These are phyloP conservation scores for Leccinum longicurvipes DNA, from an alignment of 768 basidiomycete species.

Conservation along the genomic window DNA sequence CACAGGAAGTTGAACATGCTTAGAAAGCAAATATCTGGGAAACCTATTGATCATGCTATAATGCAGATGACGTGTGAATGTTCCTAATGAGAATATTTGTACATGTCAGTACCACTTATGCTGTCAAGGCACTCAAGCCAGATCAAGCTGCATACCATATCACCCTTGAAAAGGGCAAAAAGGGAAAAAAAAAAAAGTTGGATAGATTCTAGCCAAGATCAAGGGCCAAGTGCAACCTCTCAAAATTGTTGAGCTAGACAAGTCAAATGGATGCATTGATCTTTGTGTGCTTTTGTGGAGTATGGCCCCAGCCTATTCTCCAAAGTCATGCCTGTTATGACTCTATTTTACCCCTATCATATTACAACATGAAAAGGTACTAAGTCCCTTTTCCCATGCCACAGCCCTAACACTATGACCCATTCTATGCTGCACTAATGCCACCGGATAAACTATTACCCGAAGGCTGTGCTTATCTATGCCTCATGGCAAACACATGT, in stretches of 20 bases:
- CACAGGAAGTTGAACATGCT: conserved; percentile 91
- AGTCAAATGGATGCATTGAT: conserved; percentile 50
- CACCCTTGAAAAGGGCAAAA: conserved; percentile 61
- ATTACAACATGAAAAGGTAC: no score
- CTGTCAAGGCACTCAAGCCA: conserved; percentile 67
- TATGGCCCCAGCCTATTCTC: conserved; percentile 27
- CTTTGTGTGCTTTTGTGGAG: conserved; percentile 1
- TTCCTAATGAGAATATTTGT: conserved; percentile 34
- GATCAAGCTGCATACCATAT: conserved; percentile 64
- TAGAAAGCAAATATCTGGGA: conserved; percentile 80
- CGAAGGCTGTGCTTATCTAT: no score
- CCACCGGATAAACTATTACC: no score
- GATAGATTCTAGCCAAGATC: conserved; percentile 75
- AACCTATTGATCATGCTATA: conserved; percentile 93
- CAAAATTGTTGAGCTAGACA: conserved; percentile 44
- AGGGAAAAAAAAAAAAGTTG: conserved; percentile 67
- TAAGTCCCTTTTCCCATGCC: no score
- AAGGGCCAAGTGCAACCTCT: conserved; percentile 66
- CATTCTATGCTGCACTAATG: no score
- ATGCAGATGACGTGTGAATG: conserved; percentile 80
- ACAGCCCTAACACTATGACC: no score
- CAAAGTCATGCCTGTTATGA: no score
- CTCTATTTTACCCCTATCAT: no score
- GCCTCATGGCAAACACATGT: no score
- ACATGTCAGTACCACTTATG: conserved; percentile 86